Evolutionary conservation across 1,284 basidiomycete species (phyloP).

Genomic region (Trametes versicolor): DNA sequence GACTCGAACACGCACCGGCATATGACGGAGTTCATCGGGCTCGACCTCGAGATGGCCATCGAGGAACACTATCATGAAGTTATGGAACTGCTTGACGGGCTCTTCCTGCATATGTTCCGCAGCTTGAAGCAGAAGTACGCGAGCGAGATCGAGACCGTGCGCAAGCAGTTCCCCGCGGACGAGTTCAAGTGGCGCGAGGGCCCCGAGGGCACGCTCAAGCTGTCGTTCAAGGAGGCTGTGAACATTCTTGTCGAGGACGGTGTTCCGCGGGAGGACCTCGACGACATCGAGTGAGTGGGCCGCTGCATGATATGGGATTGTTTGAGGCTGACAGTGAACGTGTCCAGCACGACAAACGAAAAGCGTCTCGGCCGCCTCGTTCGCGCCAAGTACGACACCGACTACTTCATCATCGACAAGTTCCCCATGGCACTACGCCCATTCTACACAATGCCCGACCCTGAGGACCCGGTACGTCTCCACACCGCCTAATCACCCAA

Average conservation of each 20-base stretch:
- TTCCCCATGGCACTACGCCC: slow-evolving; percentile 94
- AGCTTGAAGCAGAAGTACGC: slow-evolving; percentile 82
- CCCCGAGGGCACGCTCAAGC: slow-evolving; percentile 80
- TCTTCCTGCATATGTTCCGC: slow-evolving; percentile 88
- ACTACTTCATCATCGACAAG: slow-evolving; percentile 98
- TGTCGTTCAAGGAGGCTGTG: slow-evolving; percentile 91
- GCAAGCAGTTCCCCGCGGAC: slow-evolving; percentile 90
- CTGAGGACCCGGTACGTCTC: slow-evolving; percentile 78
- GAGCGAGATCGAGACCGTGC: slow-evolving; percentile 85
- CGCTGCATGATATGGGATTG: neutral
- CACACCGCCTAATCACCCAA: slow-evolving; percentile 9
- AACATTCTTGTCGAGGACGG: slow-evolving; percentile 88
- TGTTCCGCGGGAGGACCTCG: slow-evolving; percentile 76
- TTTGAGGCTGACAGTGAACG: slow-evolving; percentile 14
- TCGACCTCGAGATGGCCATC: slow-evolving; percentile 99
- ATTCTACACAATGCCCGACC: slow-evolving; percentile 99
- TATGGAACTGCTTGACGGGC: slow-evolving; percentile 85
- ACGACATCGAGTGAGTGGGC: slow-evolving; percentile 86
- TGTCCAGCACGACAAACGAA: slow-evolving; percentile 87
- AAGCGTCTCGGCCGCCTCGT: slow-evolving; percentile 91
- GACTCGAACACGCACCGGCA: slow-evolving; percentile 98
- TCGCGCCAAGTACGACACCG: slow-evolving; percentile 93
- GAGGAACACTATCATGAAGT: slow-evolving; percentile 99
- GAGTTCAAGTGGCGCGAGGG: slow-evolving; percentile 91
- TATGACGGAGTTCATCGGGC: slow-evolving; percentile 98